Evolutionary conservation across 2,329 filamentous ascomycete genomes (phyloP), one percentile per base, ranked within the genome.

Genomic region (Neospermospora avenae): DNA sequence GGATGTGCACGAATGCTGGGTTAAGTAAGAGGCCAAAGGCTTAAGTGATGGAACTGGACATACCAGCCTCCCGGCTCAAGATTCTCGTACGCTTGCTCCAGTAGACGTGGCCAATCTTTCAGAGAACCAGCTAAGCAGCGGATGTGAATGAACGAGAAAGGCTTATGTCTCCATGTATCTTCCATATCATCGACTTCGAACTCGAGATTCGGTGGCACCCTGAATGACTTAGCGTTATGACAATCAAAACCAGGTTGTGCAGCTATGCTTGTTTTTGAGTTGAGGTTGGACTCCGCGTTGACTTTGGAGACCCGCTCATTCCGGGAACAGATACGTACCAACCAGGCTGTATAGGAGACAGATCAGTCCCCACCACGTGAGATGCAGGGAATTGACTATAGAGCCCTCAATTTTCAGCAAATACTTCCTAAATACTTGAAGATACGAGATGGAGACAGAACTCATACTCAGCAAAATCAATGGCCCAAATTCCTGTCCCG

Each of bases 111-210:
- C 66, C 68, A 70, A 64, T 76, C 67, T 35, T 69, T 70, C 57
- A 77, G 72, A 11, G 72, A 70, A 1, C 72, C 74, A 3, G 69
- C 68, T 63, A 77, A 71, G 39, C 70, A 74, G 0, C 76, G 72
- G 1, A 71, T 67, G 55, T 77, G 75, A 57, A 77, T 74, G 54
- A 68, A 76, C 31, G 59, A 44, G 62, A 74, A 72, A 25, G 66
- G 65, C 10, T 66, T 54, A 18, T 69, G 59, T 39, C 68, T 66
- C 61, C 70, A 69, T 59, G 67, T 70, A 37, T 73, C 69, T 56
- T 70, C 67, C 7, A 70, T 69, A 45, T 72, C 69, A 48, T 75
- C 73, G 44, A 74, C 68, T 63, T 74, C 72, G 20, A 70, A 70
- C 48, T 66, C 62, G 24, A 70, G 59, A 39, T 70, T 70, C 2